Evolutionary conservation across 371 early-diverging fungal species (phyloP), one percentile per base, ranked within the genome.

Genomic region (Entomophthora muscae): DNA sequence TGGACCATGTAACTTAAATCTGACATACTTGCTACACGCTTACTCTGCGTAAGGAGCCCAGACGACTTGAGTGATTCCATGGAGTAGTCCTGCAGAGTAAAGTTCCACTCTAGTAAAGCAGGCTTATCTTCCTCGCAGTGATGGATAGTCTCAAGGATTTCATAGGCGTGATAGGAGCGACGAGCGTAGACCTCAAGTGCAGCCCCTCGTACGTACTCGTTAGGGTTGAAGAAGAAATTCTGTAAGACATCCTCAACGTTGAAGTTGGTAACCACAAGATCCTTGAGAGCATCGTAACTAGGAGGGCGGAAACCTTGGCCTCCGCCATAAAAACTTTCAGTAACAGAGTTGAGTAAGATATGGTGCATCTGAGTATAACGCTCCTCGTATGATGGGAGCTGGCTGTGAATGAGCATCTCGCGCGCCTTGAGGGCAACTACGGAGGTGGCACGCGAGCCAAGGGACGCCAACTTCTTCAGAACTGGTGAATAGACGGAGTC

Each of bases 141-240:
- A 70, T 90, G 89, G 69, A 84, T 85, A 66, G 88, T 80, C 66
- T 87, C 87, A 65, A 86, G 71, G 53, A 90, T 82, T 72, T 90
- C 85, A 78, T 94, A 95, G 51, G 94, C 93, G 72, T 95, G 93
- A 85, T 94, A 93, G n/a, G n/a, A n/a, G n/a, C n/a, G n/a, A n/a
- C n/a, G n/a, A n/a, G n/a, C n/a, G n/a, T n/a, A n/a, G n/a, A 92
- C 91, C 79, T 95, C 93, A 26, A 95, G 76, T 22, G 98, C 93
- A 13, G 91, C 88, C 68, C 91, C 74, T 12, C 87, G 81, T 65
- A 95, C 78, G 66, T 85, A 83, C 32, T 76, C 75, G 65, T 90
- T 83, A 29, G 71, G 73, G 69, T 95, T 85, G 71, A 88, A 92
- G 74, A 98, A 91, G 81, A 98, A 94, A 68, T 80, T 77, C 68